Base-by-base conservation (phyloP, 495 filamentous ascomycete genomes). In the Hypoxylon perforatum region DNA sequence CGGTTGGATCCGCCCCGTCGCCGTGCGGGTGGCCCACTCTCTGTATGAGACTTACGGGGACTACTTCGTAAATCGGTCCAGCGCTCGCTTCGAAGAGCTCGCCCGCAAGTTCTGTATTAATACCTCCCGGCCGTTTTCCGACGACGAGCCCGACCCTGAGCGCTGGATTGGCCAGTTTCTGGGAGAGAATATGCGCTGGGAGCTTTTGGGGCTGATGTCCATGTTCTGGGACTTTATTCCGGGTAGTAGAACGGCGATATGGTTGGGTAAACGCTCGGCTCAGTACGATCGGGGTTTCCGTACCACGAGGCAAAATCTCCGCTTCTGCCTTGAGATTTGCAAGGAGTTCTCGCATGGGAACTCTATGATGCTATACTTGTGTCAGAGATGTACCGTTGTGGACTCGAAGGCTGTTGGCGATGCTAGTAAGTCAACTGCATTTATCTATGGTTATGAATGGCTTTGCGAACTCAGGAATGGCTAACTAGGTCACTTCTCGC, bases 181-280 rank as follows among this genome's bases (percentile, higher is more conserved):
- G 0, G 87, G 85, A 0, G 65, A 70, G 11, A 80, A 82, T 44
- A 71, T 86, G 22, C 83, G 87, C 9, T 91, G 87, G 87, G 87
- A 90, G 71, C 72, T 84, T 2, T 65, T 88, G 3, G 87, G 82
- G 0, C 71, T 84, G 33, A 72, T 89, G 0, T 81, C 86, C n/a
- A 69, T 79, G 6, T 73, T 81, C 38, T 82, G 81, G 53, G 84
- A 67, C 25, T 70, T 60, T 23, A 45, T 54, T 21, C 57, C 60
- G 2, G 56, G 53, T 8, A 47, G 53, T 3, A 42, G 57, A 0
- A 44, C 47, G 4, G 61, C 52, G 1, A 21, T 50, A 3, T 54
- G 45, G 28, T 66, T 63, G 4, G 56, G 54, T 9, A 30, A 48
- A 12, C 52, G 61, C 0, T 63, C 70, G 8, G 59, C 51, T 11